phyloP scores from a whole-genome alignment of 2,329 filamentous ascomycete genomes.

The Metarhizium robertsii region DNA sequence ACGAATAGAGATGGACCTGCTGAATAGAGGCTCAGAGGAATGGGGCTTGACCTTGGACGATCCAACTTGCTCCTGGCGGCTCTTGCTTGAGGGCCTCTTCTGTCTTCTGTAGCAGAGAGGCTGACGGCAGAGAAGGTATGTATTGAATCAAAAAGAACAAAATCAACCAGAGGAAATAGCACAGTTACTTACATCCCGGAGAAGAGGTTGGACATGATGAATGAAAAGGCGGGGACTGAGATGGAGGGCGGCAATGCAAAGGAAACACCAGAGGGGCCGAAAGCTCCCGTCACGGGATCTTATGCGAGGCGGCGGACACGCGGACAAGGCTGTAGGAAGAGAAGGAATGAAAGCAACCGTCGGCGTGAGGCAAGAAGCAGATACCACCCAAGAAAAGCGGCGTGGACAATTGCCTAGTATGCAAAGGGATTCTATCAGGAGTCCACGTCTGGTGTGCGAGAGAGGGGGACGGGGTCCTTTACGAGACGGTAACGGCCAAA shows the following conservation, averaged over 20 bases:
- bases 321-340: background rate
- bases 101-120: background rate
- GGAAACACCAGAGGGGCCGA: background rate
- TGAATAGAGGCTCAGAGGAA: background rate
- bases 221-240: conserved; percentile 6
- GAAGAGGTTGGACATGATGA: conserved; percentile 50
- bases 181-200: conserved; percentile 48
- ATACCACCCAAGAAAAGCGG: background rate
- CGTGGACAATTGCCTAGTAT: background rate
- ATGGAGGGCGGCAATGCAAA: conserved; percentile 4
- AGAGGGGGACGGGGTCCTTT: background rate
- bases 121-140: background rate
- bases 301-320: conserved; percentile 3
- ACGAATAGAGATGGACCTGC: background rate
- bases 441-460: background rate
- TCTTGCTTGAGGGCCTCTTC: background rate
- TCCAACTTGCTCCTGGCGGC: background rate
- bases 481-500: background rate
- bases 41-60: background rate
- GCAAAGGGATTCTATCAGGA: background rate
- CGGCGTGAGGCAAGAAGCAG: background rate
- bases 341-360: background rate
- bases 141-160: background rate
- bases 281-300: conserved; percentile 6
- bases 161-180: background rate